Evolutionary conservation across 2,329 filamentous ascomycete species (phyloP), one percentile per base, ranked within the genome.

Genomic region (Verticillium tricorpus): DNA sequence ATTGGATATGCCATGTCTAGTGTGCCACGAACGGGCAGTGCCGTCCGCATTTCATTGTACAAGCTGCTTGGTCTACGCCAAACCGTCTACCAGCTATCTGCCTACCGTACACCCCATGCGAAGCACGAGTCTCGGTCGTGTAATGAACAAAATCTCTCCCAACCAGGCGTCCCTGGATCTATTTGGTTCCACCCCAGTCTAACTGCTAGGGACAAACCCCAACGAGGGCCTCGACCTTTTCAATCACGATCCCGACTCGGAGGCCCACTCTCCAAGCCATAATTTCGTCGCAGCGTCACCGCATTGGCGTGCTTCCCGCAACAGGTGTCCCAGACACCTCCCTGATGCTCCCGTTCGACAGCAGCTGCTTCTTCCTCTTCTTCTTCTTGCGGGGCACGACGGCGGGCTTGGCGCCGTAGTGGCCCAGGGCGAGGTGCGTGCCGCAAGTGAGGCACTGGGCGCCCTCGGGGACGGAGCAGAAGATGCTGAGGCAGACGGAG

Each of bases 401-500:
- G n/a, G 88, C 89, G 1, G 92, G 92, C 69, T 88, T 91, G 5
- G 84, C 81, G 22, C 91, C 91, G 69, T 93, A 93, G 62, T 85
- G 85, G 0, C 89, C 89, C n/a, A 93, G 77, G n/a, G 87, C 82
- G 34, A 97, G 80, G 69, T 87, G 85, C 3, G 90, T 94, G 2
- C 90, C 92, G 73, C 93, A 97, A 0, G 92, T 96, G 65, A 95
- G 78, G 73, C 93, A 97, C 66, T 89, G 85, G 2, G 85, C 86
- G 59, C 85, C 84, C 3, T 76, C 74, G 1, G 84, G 85, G 1
- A 83, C 74, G 69, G 85, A 81, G 77, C 93, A 97, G 73, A 96
- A 97, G 69, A 96, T 99, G 74, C 92, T 96, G 55, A 99, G 80
- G 72, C 95, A 99, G 68, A 99, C 93, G 64, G 92, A 96, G 80